Base-by-base conservation (phyloP, 306 rosid species). In the Trichosanthes truncata region DNA sequence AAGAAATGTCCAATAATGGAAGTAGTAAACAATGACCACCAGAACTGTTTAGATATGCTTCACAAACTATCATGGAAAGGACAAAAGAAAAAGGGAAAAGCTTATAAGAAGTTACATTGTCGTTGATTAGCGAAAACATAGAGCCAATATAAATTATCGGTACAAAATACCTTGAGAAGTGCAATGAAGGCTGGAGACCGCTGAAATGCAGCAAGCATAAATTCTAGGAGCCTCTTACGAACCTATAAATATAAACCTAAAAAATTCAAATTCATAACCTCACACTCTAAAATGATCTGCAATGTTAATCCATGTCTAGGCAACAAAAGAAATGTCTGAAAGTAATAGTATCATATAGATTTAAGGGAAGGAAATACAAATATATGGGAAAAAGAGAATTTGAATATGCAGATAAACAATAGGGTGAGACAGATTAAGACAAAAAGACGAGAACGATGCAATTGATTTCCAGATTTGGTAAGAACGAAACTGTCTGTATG, bases 151-250 rank as follows among this genome's bases (percentile, higher is more conserved):
- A 18, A 78, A 15, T 60, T 43, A 48, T 73, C 38, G 66, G 57
- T 40, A 82, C 56, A 71, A 38, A 57, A 65, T 88, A 92, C 97
- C 99, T 95, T 95, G 75, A 95, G 86, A 81, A 92, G 90, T 20
- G 95, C 96, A 79, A 95, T 89, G 83, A 95, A 89, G 73, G 88
- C 81, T 59, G 97, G 99, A 73, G 90, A 90, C 23, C 84, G 91
- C 86, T 88, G 97, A 88, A 95, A 92, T 75, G 99, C 87, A 13
- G 97, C 88, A 69, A 92, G 97, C 88, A 92, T 84, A 83, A 95
- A 95, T 85, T 90, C 97, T 84, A 92, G 89, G 55, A 92, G 87
- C 88, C 93, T 90, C 74, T 93, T 92, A 7, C 86, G 93, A 74
- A 91, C 95, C 98, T 95, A 82, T 61, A 87, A 79, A 82, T 74